phyloP scores from a whole-genome alignment of 257 asterid species.

The Scutellaria galericulata region DNA sequence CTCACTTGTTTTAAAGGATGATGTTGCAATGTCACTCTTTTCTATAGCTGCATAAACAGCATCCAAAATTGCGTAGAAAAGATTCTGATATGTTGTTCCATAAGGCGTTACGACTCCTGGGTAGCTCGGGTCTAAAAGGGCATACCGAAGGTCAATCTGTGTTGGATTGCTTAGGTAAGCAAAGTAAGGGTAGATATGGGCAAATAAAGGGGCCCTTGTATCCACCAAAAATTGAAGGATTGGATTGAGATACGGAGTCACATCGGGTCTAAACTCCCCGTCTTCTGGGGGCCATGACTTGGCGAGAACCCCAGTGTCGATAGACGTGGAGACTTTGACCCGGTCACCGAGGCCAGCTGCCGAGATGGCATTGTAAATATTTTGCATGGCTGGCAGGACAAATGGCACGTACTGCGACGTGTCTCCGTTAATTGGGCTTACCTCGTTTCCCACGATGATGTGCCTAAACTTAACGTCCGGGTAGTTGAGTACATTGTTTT shows the following conservation, averaged over 20 bases:
- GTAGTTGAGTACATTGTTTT: constrained; percentile 24
- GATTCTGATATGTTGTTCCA: neutral
- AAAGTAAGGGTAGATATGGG: constrained; percentile 36
- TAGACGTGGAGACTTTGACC: constrained; percentile 24
- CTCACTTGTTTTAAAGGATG: neutral
- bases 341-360: constrained; percentile 20
- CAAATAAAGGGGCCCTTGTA: constrained; percentile 23
- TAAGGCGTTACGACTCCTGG: neutral
- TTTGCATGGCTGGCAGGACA: constrained; percentile 33
- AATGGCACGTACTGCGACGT: neutral
- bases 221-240: constrained; percentile 5
- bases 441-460: constrained; percentile 43
- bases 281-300: constrained; percentile 7
- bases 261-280: constrained; percentile 19
- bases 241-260: neutral
- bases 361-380: constrained; percentile 12
- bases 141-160: neutral
- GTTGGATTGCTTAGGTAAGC: neutral
- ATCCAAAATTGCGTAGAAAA: constrained; percentile 1
- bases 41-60: neutral
- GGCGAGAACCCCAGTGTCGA: neutral
- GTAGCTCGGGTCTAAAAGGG: constrained; percentile 10
- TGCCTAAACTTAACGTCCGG: constrained; percentile 27
- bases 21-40: neutral
- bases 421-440: constrained; percentile 23